phyloP scores from a whole-genome alignment of 257 asterid genomes.

The Rhazya stricta region DNA sequence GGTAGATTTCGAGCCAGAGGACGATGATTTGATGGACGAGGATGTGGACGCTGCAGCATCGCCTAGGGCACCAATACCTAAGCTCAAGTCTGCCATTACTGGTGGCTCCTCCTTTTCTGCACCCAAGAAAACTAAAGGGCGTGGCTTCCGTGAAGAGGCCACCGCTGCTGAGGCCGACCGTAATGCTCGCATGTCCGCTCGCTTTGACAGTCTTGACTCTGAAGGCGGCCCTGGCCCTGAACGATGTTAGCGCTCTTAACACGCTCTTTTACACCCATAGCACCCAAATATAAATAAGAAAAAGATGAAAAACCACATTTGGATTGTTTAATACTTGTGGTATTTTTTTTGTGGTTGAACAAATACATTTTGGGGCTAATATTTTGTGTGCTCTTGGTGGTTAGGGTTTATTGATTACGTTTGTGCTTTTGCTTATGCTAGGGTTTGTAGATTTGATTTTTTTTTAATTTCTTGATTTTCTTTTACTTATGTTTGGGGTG shows the following conservation, averaged over 20 bases:
- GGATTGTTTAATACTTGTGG: neutral
- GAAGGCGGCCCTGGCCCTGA: slow-evolving; percentile 97
- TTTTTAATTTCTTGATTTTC: too few relatives aligned
- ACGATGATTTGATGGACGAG: slow-evolving; percentile 96
- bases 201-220: slow-evolving; percentile 73
- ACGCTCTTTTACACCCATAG: neutral
- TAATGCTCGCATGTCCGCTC: slow-evolving; percentile 77
- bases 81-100: slow-evolving; percentile 81
- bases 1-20: slow-evolving; percentile 94
- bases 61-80: slow-evolving; percentile 50
- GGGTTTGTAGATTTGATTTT: neutral
- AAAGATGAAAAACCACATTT: neutral
- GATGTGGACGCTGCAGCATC: slow-evolving; percentile 51
- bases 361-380: neutral
- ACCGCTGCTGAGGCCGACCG: slow-evolving; percentile 64
- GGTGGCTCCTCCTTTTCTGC: slow-evolving; percentile 56
- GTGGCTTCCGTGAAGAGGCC: slow-evolving; percentile 87
- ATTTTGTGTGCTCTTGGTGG: neutral
- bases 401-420: neutral
- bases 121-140: slow-evolving; percentile 89
- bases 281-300: neutral
- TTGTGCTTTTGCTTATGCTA: neutral
- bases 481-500: neutral
- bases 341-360: neutral
- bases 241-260: slow-evolving; percentile 51